Evolutionary conservation across 768 basidiomycete species (phyloP).

Genomic region (Auricularia sp.): DNA sequence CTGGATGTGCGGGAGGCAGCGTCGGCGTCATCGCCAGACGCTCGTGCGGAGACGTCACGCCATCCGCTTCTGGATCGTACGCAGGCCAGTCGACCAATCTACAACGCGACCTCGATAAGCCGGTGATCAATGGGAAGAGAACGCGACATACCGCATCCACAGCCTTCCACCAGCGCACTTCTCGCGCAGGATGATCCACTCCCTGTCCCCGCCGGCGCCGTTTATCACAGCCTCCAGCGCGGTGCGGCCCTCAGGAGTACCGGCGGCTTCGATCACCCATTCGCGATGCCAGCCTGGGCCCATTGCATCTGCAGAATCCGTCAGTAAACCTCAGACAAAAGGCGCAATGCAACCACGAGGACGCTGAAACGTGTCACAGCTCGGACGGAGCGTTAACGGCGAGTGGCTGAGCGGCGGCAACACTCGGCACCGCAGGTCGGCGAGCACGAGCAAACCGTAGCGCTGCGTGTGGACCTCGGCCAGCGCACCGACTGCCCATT

Average conservation of each 20-base stretch:
- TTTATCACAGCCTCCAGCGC: slow-evolving; percentile 7
- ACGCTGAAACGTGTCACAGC: no score
- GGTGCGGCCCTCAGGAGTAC: slow-evolving; percentile 33
- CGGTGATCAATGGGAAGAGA: no score
- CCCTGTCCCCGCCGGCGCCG: slow-evolving; percentile 2
- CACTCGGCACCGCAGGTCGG: no score
- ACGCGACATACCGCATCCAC: slow-evolving; percentile 9
- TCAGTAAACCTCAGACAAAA: no score
- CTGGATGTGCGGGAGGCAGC: not conserved
- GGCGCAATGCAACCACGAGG: no score
- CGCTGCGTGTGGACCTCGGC: no score
- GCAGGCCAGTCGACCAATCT: no score
- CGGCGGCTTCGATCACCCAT: slow-evolving; percentile 73
- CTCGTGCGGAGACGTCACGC: not conserved
- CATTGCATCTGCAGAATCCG: slow-evolving; percentile 13
- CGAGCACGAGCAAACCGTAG: no score
- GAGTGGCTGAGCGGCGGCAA: no score
- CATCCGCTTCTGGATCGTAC: not conserved
- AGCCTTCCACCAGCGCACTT: slow-evolving; percentile 12
- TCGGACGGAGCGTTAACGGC: no score
- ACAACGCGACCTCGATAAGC: no score
- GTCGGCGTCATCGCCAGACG: not conserved
- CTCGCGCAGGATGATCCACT: slow-evolving; percentile 14
- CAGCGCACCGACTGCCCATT: no score
- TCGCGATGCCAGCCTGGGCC: slow-evolving; percentile 68